Evolutionary conservation across 768 basidiomycete genomes (phyloP).

Genomic region (Agrocybe pediades): DNA sequence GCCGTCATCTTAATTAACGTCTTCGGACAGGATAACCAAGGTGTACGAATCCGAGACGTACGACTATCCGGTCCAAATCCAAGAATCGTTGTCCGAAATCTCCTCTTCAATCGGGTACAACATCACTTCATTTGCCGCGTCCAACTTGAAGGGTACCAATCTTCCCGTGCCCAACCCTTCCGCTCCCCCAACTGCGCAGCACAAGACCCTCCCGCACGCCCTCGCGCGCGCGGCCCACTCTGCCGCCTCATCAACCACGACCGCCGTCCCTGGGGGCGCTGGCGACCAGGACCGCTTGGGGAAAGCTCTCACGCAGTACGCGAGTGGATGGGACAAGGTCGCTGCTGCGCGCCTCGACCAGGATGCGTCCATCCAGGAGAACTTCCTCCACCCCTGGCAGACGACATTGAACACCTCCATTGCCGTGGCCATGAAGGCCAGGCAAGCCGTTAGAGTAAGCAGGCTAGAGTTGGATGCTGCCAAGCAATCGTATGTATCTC

Average conservation of each 20-base stretch:
- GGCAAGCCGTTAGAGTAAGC: constrained; percentile 77
- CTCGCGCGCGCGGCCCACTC: constrained; percentile 77
- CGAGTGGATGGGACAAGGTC: constrained; percentile 81
- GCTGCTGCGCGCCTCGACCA: constrained; percentile 79
- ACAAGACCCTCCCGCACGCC: constrained; percentile 98
- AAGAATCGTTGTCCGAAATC: constrained; percentile 43
- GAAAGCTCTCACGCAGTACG: constrained; percentile 77
- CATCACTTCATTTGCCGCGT: constrained; percentile 82
- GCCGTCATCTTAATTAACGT: background rate
- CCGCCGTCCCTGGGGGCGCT: constrained; percentile 41
- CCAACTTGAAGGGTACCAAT: constrained; percentile 87
- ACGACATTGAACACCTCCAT: constrained; percentile 83
- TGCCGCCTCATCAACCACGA: constrained; percentile 48
- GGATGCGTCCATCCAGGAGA: constrained; percentile 65
- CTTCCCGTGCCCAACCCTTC: constrained; percentile 71
- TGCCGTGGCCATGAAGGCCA: constrained; percentile 89
- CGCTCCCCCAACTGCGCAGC: constrained; percentile 58
- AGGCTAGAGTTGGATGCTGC: constrained; percentile 89
- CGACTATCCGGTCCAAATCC: constrained; percentile 88
- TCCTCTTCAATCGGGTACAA: constrained; percentile 59
- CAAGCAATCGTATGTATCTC: constrained; percentile 71
- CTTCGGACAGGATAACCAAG: constrained; percentile 66
- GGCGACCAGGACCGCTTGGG: constrained; percentile 62
- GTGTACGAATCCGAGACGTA: constrained; percentile 89
- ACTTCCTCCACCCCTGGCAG: constrained; percentile 85